Evolutionary conservation across 2,329 filamentous ascomycete genomes (phyloP), one percentile per base, ranked within the genome.

Genomic region (Aspergillus intermedius): DNA sequence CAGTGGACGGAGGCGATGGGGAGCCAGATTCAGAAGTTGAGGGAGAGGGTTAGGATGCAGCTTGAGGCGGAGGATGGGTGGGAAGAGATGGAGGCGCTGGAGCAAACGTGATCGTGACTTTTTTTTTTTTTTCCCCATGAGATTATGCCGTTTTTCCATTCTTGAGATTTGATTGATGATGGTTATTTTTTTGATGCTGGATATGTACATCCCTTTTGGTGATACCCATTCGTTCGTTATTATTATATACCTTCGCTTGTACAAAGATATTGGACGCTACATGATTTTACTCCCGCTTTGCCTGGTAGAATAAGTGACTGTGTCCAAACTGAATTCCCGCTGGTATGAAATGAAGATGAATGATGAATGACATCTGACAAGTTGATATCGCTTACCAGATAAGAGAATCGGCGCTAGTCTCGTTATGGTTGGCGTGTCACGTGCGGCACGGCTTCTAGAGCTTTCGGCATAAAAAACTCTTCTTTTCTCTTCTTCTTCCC

Each of bases 1-100:
- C 89, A 95, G 70, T 97, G 93, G 91, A 77, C 79, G 32, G 87
- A 89, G 60, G 90, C 88, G 4, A 74, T 97, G n/a, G 91, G 91
- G 1, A 83, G 84, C 53, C 81, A 83, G 48, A 77, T 97, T 58
- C 80, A 80, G 52, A 78, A 76, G 13, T 83, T 91, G 53, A 91
- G 88, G 69, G 81, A 83, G 63, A 76, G 86, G 46, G 84, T 95
- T 0, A 83, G 84, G 47, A 78, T 77, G 25, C 91, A 83, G 73
- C 74, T 96, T 57, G 70, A 88, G 53, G 79, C 81, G 61, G 84
- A 82, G 52, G 89, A 87, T n/a, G 91, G 89, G 1, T 95, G 91
- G 88, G 90, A 95, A 57, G 89, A 94, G 68, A 75, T 80, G 53
- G 73, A 86, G 41, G 82, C 85, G 64, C 54, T 71, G 58, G 69